Evolutionary conservation across 2,329 filamentous ascomycete species (phyloP), one percentile per base, ranked within the genome.

Genomic region (Chaetoscypha palmicola): DNA sequence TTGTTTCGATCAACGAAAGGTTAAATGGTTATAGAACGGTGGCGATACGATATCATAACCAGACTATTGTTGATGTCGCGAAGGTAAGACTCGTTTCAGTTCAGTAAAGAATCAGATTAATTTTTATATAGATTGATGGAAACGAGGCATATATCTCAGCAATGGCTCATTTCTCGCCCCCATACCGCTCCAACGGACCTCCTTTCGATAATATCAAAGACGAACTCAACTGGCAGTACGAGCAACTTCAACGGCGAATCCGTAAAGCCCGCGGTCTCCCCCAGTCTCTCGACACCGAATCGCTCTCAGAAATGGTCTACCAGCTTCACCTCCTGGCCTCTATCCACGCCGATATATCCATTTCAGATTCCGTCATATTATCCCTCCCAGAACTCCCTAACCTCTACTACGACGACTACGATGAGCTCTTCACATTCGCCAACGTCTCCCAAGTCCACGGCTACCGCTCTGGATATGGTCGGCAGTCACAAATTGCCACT

Each of bases 31-130:
- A 12, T 36, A 51, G 46, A 4, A 51, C 46, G 31, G 41, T 38
- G 10, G 43, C 46, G 10, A 46, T 51, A 7, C 22, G 41, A 17
- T 51, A 51, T 38, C 38, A 47, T 16, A 47, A 49, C 36, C 23
- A 33, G 8, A 40, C 43, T n/a, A n/a, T n/a, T n/a, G n/a, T n/a
- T n/a, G 41, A 46, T 41, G 28, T 51, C 12, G 40, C 17, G 7
- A 36, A 30, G 16, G 46, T 51, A 32, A 22, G 39, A 43, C 21
- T 16, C 12, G 5, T 22, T 28, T 20, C n/a, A 17, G 35, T 5
- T 14, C 24, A 7, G 16, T 38, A 22, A 4, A 8, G 28, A 22
- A 37, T 21, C 34, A 41, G 26, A 40, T 32, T 11, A 36, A 11
- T 32, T 24, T n/a, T 1, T 7, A 2, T 16, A 8, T 16, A 51